Conservation (phyloP, 768 basidiomycete species). For the Tephrocybe sp. region DNA sequence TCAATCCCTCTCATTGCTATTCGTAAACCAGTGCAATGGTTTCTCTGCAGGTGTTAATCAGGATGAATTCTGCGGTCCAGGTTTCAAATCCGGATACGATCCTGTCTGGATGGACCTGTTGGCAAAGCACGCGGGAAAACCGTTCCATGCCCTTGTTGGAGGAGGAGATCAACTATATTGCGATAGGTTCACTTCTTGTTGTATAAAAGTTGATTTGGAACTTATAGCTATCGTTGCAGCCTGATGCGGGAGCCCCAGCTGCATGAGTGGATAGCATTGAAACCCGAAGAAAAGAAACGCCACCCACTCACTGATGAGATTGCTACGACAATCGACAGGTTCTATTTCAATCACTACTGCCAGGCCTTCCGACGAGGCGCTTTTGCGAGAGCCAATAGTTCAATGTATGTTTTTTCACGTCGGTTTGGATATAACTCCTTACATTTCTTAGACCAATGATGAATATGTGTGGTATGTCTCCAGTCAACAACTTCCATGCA, state of each 20-base stretch:
- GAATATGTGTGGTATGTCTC: constrained; percentile 74
- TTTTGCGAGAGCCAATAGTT: constrained; percentile 87
- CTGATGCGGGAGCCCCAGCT: constrained; percentile 86
- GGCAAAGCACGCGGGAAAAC: constrained; percentile 70
- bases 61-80: constrained; percentile 81
- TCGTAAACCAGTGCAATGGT: constrained; percentile 68
- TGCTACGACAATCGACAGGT: constrained; percentile 74
- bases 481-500: not conserved
- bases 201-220: not conserved
- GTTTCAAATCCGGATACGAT: constrained; percentile 81
- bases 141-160: constrained; percentile 91
- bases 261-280: constrained; percentile 78
- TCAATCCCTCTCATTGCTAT: constrained; percentile 3
- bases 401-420: constrained; percentile 61
- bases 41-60: constrained; percentile 89
- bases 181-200: constrained; percentile 52
- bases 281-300: constrained; percentile 56
- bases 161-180: constrained; percentile 95
- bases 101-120: constrained; percentile 96
- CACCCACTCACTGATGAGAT: constrained; percentile 74
- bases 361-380: constrained; percentile 83
- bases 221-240: constrained; percentile 29
- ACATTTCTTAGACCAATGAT: constrained; percentile 65
- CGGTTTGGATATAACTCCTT: not conserved
- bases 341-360: constrained; percentile 92